phyloP scores from a whole-genome alignment of 2,329 filamentous ascomycete genomes.

The Fusarium nygamai region DNA sequence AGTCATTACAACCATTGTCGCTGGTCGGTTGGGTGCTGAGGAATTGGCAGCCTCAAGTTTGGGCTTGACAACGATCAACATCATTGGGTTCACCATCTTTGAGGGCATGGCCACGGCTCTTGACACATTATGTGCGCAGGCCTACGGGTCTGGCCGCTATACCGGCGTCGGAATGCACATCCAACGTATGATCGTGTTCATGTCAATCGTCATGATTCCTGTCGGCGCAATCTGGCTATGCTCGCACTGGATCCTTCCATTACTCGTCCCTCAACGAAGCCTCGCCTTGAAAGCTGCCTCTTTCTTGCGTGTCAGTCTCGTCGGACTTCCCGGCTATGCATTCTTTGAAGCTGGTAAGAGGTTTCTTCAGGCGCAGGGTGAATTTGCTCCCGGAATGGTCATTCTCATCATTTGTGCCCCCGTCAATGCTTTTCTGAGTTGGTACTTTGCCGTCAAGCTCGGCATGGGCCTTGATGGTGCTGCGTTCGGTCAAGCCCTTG shows the following conservation, averaged over 20 bases:
- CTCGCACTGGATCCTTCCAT: slow-evolving; percentile 57
- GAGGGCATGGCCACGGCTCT: slow-evolving; percentile 45
- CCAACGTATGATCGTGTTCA: slow-evolving; percentile 63
- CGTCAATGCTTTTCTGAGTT: slow-evolving; percentile 59
- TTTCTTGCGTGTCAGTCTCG: slow-evolving; percentile 60
- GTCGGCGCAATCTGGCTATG: slow-evolving; percentile 60
- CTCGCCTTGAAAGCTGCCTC: slow-evolving; percentile 59
- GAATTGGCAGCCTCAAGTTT: slow-evolving; percentile 63
- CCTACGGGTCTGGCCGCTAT: slow-evolving; percentile 52
- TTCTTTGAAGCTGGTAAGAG: slow-evolving; percentile 65
- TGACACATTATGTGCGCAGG: slow-evolving; percentile 42
- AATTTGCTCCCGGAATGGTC: slow-evolving; percentile 61
- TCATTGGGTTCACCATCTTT: slow-evolving; percentile 60
- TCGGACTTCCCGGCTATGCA: slow-evolving; percentile 63
- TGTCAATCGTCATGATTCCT: slow-evolving; percentile 59
- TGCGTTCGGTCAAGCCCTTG: slow-evolving; percentile 59
- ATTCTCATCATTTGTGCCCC: slow-evolving; percentile 60
- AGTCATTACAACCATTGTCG: slow-evolving; percentile 62
- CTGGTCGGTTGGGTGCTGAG: slow-evolving; percentile 62
- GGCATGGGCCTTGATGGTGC: slow-evolving; percentile 62
- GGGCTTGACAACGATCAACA: slow-evolving; percentile 64
- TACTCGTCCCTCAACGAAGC: slow-evolving; percentile 58
- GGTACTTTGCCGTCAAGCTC: slow-evolving; percentile 56
- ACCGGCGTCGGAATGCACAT: slow-evolving; percentile 62
- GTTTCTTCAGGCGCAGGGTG: slow-evolving; percentile 65